Base-by-base conservation (phyloP, 371 early-diverging fungal genomes). In the Syncephalastrum monosporum region DNA sequence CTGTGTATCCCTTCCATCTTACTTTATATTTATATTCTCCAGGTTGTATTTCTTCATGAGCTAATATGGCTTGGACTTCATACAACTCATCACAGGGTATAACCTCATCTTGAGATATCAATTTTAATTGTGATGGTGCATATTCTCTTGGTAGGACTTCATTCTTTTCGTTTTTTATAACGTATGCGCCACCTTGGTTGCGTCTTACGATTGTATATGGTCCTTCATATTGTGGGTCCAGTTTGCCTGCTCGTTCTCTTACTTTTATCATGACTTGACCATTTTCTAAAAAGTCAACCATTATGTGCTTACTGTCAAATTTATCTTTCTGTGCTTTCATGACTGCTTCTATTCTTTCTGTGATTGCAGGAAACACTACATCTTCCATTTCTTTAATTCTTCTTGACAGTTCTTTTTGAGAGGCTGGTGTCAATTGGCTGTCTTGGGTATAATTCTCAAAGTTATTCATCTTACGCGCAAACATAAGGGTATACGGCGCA, bases 361-460 rank as follows among this genome's bases (percentile, higher is more conserved):
- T 25, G 6, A 67, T 61, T 1, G 67, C 67, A 5, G 67, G 67
- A 29, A 67, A 59, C 0, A 67, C 60, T 0, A 61, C 47, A 6
- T 67, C 42, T 1, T 47, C 24, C 63, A 67, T 67, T n/a, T 55
- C 24, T 4, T 62, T 23, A 5, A 63, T 57, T 1, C 60, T 14
- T 49, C 57, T 16, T 14, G 27, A 5, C 13, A 67, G 50, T n/a
- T 62, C 56, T 6, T 61, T 42, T 14, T 42, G 21, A 19, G 42
- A 24, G 14, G 53, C 53, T n/a, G n/a, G n/a, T n/a, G n/a, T n/a
- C n/a, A n/a, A n/a, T n/a, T n/a, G n/a, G n/a, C n/a, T n/a, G n/a
- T n/a, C n/a, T 13, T 49, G 38, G 13, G n/a, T 38, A 29, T 60
- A 60, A 57, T 63, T 55, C 53, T 53, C 53, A 48, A 63, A 57